Base-by-base conservation (phyloP, 768 basidiomycete species). In the Tricholoma terreum region DNA sequence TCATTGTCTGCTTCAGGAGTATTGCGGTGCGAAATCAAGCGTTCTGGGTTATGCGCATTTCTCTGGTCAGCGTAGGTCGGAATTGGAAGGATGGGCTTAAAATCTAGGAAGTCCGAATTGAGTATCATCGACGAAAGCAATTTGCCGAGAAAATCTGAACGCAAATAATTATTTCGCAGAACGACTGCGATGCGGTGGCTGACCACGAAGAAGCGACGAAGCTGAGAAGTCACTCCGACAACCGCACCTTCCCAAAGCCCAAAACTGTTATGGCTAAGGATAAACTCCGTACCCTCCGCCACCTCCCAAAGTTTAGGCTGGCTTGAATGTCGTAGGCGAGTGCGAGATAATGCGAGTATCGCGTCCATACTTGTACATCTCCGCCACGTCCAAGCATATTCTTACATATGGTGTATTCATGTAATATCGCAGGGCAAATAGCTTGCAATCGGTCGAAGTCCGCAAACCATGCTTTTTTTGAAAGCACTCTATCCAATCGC, bases 161-260 rank as follows among this genome's bases (percentile, higher is more conserved):
- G 52, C n/a, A 64, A 24, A 2, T 53, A 1, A 10, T 43, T 58
- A 10, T 21, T 34, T 15, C 67, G 61, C 27, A 73, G 57, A 15
- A 71, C 56, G 10, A 71, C 48, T 9, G 64, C 63, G 31, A 71
- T 56, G 9, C 61, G 61, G 8, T 70, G 73, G 57, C 72, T 69
- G 55, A 72, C 42, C 27, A 71, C 61, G 49, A 61, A 73, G 7
- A 74, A 56, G 10, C 63, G 57, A 40, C 71, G 67, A 1, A 72
- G 34, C 5, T 50, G 54, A 11, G 54, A 40, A 12, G 4, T 3
- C 9, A 50, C 59, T 36, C 50, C 33, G 2, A 12, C 24, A 19
- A 61, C 11, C 3, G 52, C 5, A 22, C 72, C 71, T 58, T 73
- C 72, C 67, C 65, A 68, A 12, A 73, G 52, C 6, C 71, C 70